Evolutionary conservation across 2,329 filamentous ascomycete species (phyloP), one percentile per base, ranked within the genome.

Genomic region (Nothopassalora personata): DNA sequence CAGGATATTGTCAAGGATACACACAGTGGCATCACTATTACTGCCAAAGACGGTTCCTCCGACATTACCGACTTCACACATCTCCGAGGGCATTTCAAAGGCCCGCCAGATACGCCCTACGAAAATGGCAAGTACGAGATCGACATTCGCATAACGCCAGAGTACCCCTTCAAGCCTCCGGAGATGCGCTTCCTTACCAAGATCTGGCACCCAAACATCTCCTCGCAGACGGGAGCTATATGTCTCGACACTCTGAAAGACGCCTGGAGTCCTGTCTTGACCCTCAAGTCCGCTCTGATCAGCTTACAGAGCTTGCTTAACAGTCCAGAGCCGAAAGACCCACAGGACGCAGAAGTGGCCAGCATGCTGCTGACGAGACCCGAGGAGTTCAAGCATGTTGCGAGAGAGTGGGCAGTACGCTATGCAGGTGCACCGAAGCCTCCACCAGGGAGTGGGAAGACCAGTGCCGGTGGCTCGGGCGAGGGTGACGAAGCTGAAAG

Each of bases 191-290:
- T 97, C 71, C 84, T 88, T 64, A 99, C 94, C 64, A 92, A 88
- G 75, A 88, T 97, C 67, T 99, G 92, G 92, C 94, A 99, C 74
- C 94, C 94, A 34, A 99, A 99, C 72, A 85, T 99, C 77, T 95
- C 90, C 81, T 59, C 54, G 10, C 63, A 97, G 91, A 72, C 70
- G 1, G 94, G 94, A 57, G 93, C 92, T 28, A 99, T 99, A 73
- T 99, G 94, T 71, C 86, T 99, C 56, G 94, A 99, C 72, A 97
- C 92, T 0, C 83, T 99, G 15, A 87, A 89, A 9, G 84, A 84
- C 11, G 91, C 89, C 67, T 99, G 94, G 94, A 96, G 93, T 5
- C 94, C 94, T 0, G 92, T 99, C 27, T 83, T 97, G 61, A 99
- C 93, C 13, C 93, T 99, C 74, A 97, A 97, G 77, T 95, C 91